phyloP scores from a whole-genome alignment of 2,329 filamentous ascomycete genomes.

The Fusarium compactum region DNA sequence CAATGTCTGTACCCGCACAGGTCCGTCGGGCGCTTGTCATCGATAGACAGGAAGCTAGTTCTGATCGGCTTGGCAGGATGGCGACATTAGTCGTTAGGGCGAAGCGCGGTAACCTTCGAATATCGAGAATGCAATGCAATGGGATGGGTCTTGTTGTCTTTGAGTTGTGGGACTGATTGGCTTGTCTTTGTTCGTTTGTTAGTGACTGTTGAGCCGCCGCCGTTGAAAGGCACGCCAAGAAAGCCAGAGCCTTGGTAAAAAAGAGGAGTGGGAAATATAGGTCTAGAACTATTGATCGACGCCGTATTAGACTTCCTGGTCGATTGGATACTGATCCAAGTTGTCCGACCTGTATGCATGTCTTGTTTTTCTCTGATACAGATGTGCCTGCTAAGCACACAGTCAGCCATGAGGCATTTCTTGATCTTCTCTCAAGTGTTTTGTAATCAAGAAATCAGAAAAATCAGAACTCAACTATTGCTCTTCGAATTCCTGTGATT shows the following conservation, averaged over 20 bases:
- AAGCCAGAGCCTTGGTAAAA: constrained; percentile 4
- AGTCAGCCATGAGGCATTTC: not conserved
- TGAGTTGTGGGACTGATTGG: constrained; percentile 10
- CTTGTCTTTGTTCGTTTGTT: constrained; percentile 10
- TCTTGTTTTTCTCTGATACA: not conserved
- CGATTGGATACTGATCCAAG: constrained; percentile 17
- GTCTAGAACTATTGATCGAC: constrained; percentile 43
- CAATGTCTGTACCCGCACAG: constrained; percentile 4
- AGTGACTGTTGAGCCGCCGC: constrained; percentile 2
- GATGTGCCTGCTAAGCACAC: not conserved
- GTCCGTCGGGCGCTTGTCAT: constrained; percentile 28
- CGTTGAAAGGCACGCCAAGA: constrained; percentile 26
- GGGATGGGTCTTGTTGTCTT: constrained; percentile 18
- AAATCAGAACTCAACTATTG: not conserved
- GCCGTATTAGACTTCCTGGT: constrained; percentile 6
- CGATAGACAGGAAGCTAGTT: constrained; percentile 37
- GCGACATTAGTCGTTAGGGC: constrained; percentile 38
- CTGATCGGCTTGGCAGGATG: constrained; percentile 34
- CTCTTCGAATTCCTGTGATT: not conserved
- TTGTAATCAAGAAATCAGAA: not conserved
- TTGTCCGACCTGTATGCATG: constrained; percentile 10
- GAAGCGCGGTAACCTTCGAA: constrained; percentile 35
- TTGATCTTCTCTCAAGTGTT: not conserved
- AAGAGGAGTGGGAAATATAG: constrained; percentile 7
- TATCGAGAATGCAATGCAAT: constrained; percentile 6